Evolutionary conservation across 805 yeast species (phyloP).

Genomic region (Citeromyces matritensis): DNA sequence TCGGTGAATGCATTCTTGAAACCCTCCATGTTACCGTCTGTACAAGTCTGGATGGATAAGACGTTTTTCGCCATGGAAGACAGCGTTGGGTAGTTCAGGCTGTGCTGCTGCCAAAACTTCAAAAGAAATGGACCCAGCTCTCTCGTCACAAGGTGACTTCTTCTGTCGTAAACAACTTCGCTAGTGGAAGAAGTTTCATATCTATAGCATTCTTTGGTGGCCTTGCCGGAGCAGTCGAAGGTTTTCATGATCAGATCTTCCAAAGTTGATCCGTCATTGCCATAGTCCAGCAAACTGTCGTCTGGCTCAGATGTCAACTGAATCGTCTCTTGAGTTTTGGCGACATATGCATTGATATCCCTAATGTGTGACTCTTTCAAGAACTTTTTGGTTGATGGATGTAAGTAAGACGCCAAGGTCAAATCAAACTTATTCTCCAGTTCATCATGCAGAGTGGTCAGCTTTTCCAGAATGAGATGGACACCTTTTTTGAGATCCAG

Average conservation of each 20-base stretch:
- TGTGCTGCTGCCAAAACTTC: constrained; percentile 9
- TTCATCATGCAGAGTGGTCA: constrained; percentile 4
- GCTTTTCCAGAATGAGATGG: not conserved
- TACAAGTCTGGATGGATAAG: constrained; percentile 8
- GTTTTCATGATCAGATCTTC: constrained; percentile 12
- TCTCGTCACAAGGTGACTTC: constrained; percentile 4
- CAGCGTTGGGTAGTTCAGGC: no score
- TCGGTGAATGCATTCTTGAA: constrained; percentile 7
- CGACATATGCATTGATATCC: constrained; percentile 6
- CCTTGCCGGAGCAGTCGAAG: constrained; percentile 14
- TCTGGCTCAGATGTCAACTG: not conserved
- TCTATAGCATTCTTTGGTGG: constrained; percentile 11
- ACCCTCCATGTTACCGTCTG: constrained; percentile 6
- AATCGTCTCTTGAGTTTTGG: not conserved
- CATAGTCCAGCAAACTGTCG: constrained; percentile 1
- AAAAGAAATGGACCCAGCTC: constrained; percentile 8
- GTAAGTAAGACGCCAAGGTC: constrained; percentile 8
- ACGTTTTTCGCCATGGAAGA: constrained; percentile 5
- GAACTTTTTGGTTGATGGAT: constrained; percentile 12
- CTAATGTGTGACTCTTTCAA: constrained; percentile 7
- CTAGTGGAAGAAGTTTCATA: constrained; percentile 12
- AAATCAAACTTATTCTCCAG: constrained; percentile 7
- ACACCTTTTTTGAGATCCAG: not conserved
- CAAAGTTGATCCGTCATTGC: constrained; percentile 2
- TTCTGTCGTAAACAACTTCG: constrained; percentile 5